Conservation (phyloP, 2,329 filamentous ascomycete genomes). For the Fusarium pseudocircinatum region DNA sequence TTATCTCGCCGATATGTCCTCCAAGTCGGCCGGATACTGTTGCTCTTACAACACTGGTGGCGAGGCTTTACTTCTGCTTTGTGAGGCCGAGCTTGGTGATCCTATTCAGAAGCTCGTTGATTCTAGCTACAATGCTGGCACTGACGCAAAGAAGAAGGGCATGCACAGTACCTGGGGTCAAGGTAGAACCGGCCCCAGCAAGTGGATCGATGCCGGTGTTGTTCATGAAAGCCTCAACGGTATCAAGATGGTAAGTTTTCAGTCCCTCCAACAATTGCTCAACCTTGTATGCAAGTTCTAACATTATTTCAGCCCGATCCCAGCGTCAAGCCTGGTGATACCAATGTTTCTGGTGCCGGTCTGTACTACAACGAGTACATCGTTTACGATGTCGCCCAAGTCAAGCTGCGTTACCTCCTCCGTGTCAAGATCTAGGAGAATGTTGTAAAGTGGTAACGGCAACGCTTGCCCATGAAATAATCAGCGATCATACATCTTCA, state of each 20-base stretch:
- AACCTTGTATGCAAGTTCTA: neutral
- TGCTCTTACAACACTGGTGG: constrained; percentile 68
- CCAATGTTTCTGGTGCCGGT: constrained; percentile 55
- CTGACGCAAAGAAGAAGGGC: constrained; percentile 67
- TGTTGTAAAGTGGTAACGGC: neutral
- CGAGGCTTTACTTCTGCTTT: constrained; percentile 80
- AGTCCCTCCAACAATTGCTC: neutral
- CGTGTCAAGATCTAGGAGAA: constrained; percentile 62
- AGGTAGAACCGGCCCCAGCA: constrained; percentile 69
- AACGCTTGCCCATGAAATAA: neutral
- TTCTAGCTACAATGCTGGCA: constrained; percentile 70
- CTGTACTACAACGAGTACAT: constrained; percentile 81
- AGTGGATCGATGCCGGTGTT: constrained; percentile 79
- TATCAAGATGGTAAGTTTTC: constrained; percentile 68
- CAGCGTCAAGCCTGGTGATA: constrained; percentile 56
- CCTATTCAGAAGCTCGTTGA: constrained; percentile 73
- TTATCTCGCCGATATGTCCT: constrained; percentile 86
- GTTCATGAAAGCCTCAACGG: constrained; percentile 73
- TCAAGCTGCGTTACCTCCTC: constrained; percentile 76
- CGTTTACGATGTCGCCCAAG: constrained; percentile 74
- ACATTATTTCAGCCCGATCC: constrained; percentile 58
- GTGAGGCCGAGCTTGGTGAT: constrained; percentile 79
- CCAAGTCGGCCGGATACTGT: constrained; percentile 86
- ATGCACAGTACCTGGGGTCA: constrained; percentile 76
- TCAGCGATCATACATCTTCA: neutral